These are phyloP conservation scores for Mycosphaerella sp. DNA, from an alignment of 2,329 filamentous ascomycete genomes.

Conservation along the genomic window DNA sequence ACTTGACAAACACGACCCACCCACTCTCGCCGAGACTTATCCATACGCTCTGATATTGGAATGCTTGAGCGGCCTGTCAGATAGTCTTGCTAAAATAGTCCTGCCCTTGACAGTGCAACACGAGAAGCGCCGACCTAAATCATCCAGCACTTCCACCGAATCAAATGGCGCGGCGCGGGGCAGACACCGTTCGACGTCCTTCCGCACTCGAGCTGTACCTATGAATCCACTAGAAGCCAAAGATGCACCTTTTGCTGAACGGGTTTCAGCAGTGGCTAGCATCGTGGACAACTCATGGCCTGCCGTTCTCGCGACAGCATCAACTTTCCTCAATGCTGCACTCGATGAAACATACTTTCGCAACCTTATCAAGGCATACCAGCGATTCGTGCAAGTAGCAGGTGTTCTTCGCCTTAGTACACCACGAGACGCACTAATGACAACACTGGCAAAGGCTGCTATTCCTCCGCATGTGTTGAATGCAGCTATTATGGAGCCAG, in stretches of 20 bases:
- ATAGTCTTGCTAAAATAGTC: slow-evolving; percentile 88
- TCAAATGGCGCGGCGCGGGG: slow-evolving; percentile 24
- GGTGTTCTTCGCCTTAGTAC: slow-evolving; percentile 78
- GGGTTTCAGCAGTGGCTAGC: slow-evolving; percentile 69
- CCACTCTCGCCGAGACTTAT: slow-evolving; percentile 82
- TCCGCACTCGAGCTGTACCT: slow-evolving; percentile 69
- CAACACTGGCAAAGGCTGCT: slow-evolving; percentile 86
- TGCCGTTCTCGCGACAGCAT: slow-evolving; percentile 87
- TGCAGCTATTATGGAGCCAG: slow-evolving; percentile 32
- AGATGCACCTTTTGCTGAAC: slow-evolving; percentile 62
- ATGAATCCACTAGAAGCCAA: slow-evolving; percentile 75
- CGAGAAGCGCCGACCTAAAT: slow-evolving; percentile 50
- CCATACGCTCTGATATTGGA: slow-evolving; percentile 82
- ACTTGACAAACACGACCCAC: slow-evolving; percentile 83
- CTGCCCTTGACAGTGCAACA: slow-evolving; percentile 79
- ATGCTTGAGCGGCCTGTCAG: slow-evolving; percentile 84
- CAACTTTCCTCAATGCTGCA: slow-evolving; percentile 87
- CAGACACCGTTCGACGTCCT: slow-evolving; percentile 54
- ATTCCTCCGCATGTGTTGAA: slow-evolving; percentile 68
- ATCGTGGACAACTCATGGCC: slow-evolving; percentile 95
- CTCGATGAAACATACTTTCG: slow-evolving; percentile 94
- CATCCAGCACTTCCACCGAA: slow-evolving; percentile 12
- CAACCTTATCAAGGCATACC: slow-evolving; percentile 81
- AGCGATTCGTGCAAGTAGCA: slow-evolving; percentile 91
- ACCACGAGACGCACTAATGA: slow-evolving; percentile 88